Evolutionary conservation across 1,284 basidiomycete species (phyloP), one percentile per base, ranked within the genome.

Genomic region (Coniferiporia sulphurascens): DNA sequence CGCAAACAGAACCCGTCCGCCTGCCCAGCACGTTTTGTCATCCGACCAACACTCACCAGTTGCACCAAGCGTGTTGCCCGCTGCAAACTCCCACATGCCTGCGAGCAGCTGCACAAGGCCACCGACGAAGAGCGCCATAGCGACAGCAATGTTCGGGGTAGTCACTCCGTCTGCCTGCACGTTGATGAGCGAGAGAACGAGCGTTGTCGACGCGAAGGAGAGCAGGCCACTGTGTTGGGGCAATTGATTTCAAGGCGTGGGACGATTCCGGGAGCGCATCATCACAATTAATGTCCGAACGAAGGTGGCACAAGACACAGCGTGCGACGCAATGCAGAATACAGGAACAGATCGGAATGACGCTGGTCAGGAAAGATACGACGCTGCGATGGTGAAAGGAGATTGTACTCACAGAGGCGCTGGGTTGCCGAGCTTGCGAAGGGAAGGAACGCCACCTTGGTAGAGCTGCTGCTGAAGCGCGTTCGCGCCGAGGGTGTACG

Each of bases 51-150:
- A 76, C 84, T 69, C 60, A 87, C 87, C 85, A 41, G 85, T 86
- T 1, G 83, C 86, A 62, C 82, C 85, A 59, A 89, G 88, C 0
- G 74, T 75, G 65, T 90, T 88, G 9, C 89, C 90, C 46, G 81
- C 77, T 1, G 89, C 87, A 71, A 93, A 93, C 71, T 87, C 86
- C 86, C 87, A 89, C 85, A 89, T 87, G 46, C 87, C 86, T 8
- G 86, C 86, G 27, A 86, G 67, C 64, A 89, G 76, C 70, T 90
- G 95, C 7, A 82, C 83, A 21, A 95, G 81, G 62, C 95, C 95
- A 60, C 94, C 95, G 63, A 82, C 84, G 70, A 83, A 89, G 62
- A 91, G 71, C 6, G 91, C 90, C 84, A 95, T 90, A 63, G 91
- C 92, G 59, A 95, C 80, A 63, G 95, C 83, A 56, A 89, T 83